Base-by-base conservation (phyloP, 805 yeast species). In the Kodamaea laetipori region DNA sequence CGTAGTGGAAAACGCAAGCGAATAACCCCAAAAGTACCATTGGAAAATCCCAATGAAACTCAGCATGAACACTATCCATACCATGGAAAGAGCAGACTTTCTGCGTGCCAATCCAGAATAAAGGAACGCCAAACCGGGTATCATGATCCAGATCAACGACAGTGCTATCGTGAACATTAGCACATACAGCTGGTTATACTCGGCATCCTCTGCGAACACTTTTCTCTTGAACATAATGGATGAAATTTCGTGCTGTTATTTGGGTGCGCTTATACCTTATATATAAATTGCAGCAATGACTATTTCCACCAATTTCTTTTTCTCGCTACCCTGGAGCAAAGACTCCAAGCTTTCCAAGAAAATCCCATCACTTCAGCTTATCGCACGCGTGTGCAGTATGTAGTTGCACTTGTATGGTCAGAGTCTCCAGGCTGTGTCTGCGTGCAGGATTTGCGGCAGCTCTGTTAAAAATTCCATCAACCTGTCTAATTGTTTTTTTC, bases 21-120 rank as follows among this genome's bases (percentile, higher is more conserved):
- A 88, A 61, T 88, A 90, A n/a, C 97, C 97, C 97, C 98, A 94
- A 61, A 92, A 89, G 64, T 90, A 92, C 98, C 98, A 92, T 61
- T 90, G 96, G 58, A 90, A 80, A 42, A 80, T 74, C 1, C 86
- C 89, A 6, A 89, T 80, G 50, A 84, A 74, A 4, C 86, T 81
- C 4, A 89, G 77, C 76, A 83, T 77, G 31, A 88, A 61, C n/a
- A 80, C 81, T 6, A 84, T 80, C 86, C 95, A 88, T 23, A 90
- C 81, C 77, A 88, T 77, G 12, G 92, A 83, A 36, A 90, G 70
- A 0, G 97, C 96, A n/a, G 89, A 81, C 63, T 90, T 90, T 57
- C 97, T 71, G 58, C 97, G 73, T 9, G 96, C 92, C 48, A 90
- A 73, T 11, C 98, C 99, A 8, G 96, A 84, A 64, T 92, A 92